A percentile compares a stretch with the other conserved stretches of the same genome.
These are phyloP conservation scores for Purpureocillium takamizusanense DNA, from an alignment of 2,329 filamentous ascomycete species.

Conservation along the genomic window DNA sequence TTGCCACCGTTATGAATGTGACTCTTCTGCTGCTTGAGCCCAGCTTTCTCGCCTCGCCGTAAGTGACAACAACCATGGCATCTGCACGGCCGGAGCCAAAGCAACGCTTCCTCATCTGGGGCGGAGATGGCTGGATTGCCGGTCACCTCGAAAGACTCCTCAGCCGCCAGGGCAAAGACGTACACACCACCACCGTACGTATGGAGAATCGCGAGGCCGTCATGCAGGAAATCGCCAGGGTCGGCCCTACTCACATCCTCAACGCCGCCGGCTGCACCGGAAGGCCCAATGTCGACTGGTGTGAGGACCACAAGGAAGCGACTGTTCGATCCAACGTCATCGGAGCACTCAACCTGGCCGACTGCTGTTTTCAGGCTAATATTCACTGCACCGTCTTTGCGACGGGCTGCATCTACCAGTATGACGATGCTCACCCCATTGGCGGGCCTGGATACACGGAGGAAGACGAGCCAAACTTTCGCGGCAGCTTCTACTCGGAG, in stretches of 20 bases:
- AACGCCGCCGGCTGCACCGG: conserved; percentile 60
- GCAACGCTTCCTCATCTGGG: conserved; percentile 53
- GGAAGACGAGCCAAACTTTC: conserved; percentile 55
- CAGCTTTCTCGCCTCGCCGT: too few relatives aligned
- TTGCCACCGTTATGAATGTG: too few relatives aligned
- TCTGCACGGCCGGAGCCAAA: too few relatives aligned
- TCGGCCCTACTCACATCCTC: conserved; percentile 57
- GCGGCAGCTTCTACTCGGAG: conserved; percentile 58
- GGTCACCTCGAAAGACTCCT: conserved; percentile 52
- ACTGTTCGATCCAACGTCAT: conserved; percentile 61
- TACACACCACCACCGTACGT: conserved; percentile 50
- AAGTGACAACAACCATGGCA: too few relatives aligned
- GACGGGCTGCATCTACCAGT: conserved; percentile 60
- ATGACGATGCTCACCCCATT: conserved; percentile 51
- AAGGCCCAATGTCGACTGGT: conserved; percentile 62
- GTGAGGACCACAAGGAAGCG: conserved; percentile 59
- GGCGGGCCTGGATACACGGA: conserved; percentile 52
- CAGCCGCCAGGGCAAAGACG: conserved; percentile 50
- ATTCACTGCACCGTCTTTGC: conserved; percentile 59
- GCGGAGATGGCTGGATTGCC: conserved; percentile 54
- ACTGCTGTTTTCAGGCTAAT: conserved; percentile 47
- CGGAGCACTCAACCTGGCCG: conserved; percentile 53
- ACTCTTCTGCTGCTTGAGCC: too few relatives aligned
- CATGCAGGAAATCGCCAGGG: conserved; percentile 42
- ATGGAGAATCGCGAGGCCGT: conserved; percentile 56